phyloP scores from a whole-genome alignment of 768 basidiomycete species.

The Mycena crocata region DNA sequence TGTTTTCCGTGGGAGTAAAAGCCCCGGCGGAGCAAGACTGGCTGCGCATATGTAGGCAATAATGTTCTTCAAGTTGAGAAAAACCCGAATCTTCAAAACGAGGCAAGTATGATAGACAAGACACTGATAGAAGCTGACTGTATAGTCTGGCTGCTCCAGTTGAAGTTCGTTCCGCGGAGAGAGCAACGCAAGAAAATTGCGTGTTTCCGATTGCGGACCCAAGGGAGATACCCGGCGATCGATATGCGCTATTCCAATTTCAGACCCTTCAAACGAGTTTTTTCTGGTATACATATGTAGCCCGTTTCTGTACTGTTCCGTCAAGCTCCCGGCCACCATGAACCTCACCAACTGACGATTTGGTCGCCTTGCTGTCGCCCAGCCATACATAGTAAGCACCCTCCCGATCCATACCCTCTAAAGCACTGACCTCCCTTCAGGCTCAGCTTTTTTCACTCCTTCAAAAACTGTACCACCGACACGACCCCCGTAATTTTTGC shows the following conservation, averaged over 20 bases:
- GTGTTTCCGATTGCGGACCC: constrained; percentile 1
- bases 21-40: no score
- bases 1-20: no score
- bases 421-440: neutral
- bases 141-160: no score
- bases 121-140: no score
- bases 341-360: constrained; percentile 9
- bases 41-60: no score
- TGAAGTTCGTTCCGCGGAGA: no score
- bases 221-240: neutral
- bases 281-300: neutral
- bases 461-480: constrained; percentile 22
- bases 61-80: no score
- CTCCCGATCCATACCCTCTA: neutral
- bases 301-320: neutral
- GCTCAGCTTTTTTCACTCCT: constrained; percentile 14
- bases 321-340: constrained; percentile 16
- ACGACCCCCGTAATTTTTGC: constrained; percentile 38
- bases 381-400: constrained; percentile 8
- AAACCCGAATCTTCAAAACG: no score
- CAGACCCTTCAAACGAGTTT: constrained; percentile 1
- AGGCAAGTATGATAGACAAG: no score
- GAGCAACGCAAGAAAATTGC: neutral
- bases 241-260: neutral
- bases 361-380: neutral